Conservation (phyloP, 768 basidiomycete species). For the Lactarius sanguifluus region DNA sequence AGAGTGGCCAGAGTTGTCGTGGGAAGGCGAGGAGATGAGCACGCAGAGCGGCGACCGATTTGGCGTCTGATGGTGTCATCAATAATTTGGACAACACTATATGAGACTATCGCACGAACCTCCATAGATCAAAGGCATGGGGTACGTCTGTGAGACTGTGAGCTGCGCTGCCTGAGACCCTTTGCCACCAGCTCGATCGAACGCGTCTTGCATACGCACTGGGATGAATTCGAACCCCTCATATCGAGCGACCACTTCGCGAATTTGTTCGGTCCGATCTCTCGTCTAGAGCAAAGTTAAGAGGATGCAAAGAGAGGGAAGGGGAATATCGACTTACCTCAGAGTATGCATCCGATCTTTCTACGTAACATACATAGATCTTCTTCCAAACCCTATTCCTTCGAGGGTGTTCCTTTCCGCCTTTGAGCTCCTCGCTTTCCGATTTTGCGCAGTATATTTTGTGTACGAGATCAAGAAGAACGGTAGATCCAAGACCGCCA, state of each 20-base stretch:
- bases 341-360: constrained; percentile 59
- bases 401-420: constrained; percentile 67
- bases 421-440: constrained; percentile 39
- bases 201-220: constrained; percentile 71
- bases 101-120: constrained; percentile 35
- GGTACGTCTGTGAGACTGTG: constrained; percentile 35
- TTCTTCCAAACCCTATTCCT: constrained; percentile 61
- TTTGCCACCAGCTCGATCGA: constrained; percentile 68
- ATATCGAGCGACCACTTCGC: constrained; percentile 46
- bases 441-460: constrained; percentile 51
- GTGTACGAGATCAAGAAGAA: constrained; percentile 67
- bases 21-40: constrained; percentile 56
- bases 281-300: constrained; percentile 41
- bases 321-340: constrained; percentile 47
- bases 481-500: constrained; percentile 76
- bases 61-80: constrained; percentile 19
- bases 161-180: constrained; percentile 39
- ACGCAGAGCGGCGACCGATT: constrained; percentile 39
- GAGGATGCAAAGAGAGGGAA: not conserved
- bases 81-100: constrained; percentile 24
- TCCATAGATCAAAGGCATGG: constrained; percentile 50
- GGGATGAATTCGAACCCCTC: constrained; percentile 56
- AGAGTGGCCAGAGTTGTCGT: constrained; percentile 65
- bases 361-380: constrained; percentile 67
- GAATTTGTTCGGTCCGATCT: constrained; percentile 57